Percentiles rank a stretch among this genome's conserved stretches.
phyloP scores from a whole-genome alignment of 2,329 filamentous ascomycete species.

The Trichoderma lentiforme region DNA sequence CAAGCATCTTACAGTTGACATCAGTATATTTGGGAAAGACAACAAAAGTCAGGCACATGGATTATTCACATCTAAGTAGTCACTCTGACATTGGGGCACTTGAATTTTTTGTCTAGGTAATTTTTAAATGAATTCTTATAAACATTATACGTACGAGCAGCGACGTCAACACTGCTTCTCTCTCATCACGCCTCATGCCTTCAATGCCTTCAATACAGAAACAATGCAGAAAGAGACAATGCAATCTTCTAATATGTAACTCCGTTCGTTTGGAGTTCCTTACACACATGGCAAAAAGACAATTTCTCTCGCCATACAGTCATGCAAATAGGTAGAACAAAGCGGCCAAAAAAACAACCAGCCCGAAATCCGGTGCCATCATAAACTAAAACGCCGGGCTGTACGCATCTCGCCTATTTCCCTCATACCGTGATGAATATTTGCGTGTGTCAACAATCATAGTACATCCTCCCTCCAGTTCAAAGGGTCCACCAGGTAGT shows the following conservation, averaged over 20 bases:
- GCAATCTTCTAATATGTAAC: background rate
- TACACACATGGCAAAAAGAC: background rate
- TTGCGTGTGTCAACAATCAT: slow-evolving; percentile 20
- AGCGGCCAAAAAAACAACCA: background rate
- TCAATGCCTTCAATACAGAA: background rate
- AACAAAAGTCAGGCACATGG: background rate
- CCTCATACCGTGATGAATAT: slow-evolving; percentile 22
- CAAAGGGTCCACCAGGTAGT: background rate
- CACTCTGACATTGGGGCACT: background rate
- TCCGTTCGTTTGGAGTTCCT: background rate
- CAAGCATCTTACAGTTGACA: background rate
- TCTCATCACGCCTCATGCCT: background rate
- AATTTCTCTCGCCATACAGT: background rate
- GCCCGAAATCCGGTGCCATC: background rate
- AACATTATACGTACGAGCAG: background rate
- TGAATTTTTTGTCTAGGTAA: too few relatives aligned
- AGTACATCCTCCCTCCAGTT: slow-evolving; percentile 20
- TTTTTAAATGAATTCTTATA: background rate
- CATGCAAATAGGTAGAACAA: slow-evolving; percentile 7
- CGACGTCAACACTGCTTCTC: background rate
- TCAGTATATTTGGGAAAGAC: background rate
- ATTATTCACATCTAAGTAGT: background rate
- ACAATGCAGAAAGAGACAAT: slow-evolving; percentile 1
- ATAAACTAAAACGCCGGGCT: slow-evolving; percentile 27
- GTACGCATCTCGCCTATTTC: slow-evolving; percentile 23